Percentiles rank a stretch among this genome's conserved stretches.
Evolutionary conservation across 257 asterid species (phyloP).

Genomic region (Gynochthodes officinalis): DNA sequence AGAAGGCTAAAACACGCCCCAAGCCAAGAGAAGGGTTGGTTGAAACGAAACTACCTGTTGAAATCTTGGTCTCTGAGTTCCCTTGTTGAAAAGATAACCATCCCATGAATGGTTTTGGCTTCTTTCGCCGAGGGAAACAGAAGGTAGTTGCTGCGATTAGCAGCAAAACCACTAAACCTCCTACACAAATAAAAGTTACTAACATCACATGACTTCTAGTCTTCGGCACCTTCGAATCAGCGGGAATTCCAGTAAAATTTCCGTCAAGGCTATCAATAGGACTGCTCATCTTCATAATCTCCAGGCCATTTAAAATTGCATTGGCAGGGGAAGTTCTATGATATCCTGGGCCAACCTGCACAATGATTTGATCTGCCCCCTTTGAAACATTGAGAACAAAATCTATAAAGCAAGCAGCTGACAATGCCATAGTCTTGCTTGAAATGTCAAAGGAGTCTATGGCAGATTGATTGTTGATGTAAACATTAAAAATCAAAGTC

Average conservation of each 20-base stretch:
- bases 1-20: constrained; percentile 21
- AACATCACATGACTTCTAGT: constrained; percentile 19
- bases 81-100: constrained; percentile 29
- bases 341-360: constrained; percentile 32
- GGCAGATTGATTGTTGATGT: constrained; percentile 28
- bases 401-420: constrained; percentile 32
- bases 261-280: constrained; percentile 23
- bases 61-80: constrained; percentile 25
- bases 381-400: constrained; percentile 22
- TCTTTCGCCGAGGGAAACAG: constrained; percentile 16
- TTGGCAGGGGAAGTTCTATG: constrained; percentile 18
- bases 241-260: not conserved
- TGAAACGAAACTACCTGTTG: constrained; percentile 30
- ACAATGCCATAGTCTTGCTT: constrained; percentile 24
- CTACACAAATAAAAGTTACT: constrained; percentile 13
- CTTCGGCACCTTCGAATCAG: not conserved
- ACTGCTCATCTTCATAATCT: constrained; percentile 35
- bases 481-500: constrained; percentile 27
- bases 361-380: constrained; percentile 14
- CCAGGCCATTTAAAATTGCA: constrained; percentile 33
- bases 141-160: constrained; percentile 12
- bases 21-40: constrained; percentile 22
- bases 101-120: constrained; percentile 18
- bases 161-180: constrained; percentile 15
- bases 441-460: constrained; percentile 25